A percentile compares a stretch with the other conserved stretches of the same genome.
Conservation (phyloP, 192 early-diverging fungal genomes). For the Gonapodya prolifera region DNA sequence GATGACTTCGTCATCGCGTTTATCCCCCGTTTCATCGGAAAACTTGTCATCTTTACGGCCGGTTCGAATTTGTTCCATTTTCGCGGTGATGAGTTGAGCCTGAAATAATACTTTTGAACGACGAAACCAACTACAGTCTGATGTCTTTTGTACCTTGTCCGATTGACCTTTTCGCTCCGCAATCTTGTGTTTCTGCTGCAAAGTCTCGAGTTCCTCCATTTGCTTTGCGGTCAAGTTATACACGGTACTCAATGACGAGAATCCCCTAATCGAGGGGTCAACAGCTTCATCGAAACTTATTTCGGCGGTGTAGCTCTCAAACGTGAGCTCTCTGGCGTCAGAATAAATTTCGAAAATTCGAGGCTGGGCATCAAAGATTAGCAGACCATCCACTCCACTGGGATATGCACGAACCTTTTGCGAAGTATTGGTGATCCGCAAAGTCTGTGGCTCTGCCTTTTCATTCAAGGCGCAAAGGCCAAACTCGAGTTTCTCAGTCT, state of each 20-base stretch:
- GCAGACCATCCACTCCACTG: conserved; percentile 25
- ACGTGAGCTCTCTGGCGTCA: conserved; percentile 55
- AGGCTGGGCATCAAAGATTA: conserved; percentile 64
- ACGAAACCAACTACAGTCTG: background rate
- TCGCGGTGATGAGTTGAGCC: background rate
- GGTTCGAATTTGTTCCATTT: background rate
- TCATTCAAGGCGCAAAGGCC: conserved; percentile 51
- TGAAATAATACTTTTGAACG: too few species aligned
- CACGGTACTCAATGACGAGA: background rate
- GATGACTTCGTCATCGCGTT: background rate
- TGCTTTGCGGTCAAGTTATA: conserved; percentile 38
- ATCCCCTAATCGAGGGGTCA: conserved; percentile 19
- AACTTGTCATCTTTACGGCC: conserved; percentile 8
- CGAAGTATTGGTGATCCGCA: background rate
- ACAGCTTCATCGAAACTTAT: conserved; percentile 49
- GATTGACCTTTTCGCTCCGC: conserved; percentile 72
- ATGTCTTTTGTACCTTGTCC: conserved; percentile 51
- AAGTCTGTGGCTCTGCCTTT: conserved; percentile 11
- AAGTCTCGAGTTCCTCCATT: conserved; percentile 84
- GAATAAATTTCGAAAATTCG: conserved; percentile 64
- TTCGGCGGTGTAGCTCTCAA: conserved; percentile 37
- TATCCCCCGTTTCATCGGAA: conserved; percentile 5
- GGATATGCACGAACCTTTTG: background rate
- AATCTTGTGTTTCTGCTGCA: conserved; percentile 98
- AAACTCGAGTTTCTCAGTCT: conserved; percentile 60